phyloP scores from a whole-genome alignment of 768 basidiomycete genomes.

The Mycena metata region DNA sequence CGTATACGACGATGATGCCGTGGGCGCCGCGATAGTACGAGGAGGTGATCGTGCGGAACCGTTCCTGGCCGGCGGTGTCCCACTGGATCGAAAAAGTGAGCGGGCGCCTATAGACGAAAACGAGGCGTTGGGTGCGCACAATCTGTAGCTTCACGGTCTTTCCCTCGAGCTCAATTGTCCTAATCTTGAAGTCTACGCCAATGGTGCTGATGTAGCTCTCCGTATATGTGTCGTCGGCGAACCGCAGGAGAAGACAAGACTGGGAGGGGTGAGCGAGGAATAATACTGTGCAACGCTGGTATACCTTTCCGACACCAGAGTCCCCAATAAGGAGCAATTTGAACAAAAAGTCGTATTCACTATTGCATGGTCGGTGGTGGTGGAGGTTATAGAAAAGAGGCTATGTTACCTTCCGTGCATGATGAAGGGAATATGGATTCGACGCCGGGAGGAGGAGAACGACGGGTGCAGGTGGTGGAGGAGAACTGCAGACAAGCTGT shows the following conservation, averaged over 20 bases:
- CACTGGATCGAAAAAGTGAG: slow-evolving; percentile 68
- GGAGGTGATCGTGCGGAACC: slow-evolving; percentile 98
- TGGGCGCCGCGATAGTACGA: slow-evolving; percentile 99
- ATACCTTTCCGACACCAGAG: slow-evolving; percentile 71
- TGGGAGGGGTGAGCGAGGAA: slow-evolving; percentile 73
- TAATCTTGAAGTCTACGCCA: slow-evolving; percentile 99
- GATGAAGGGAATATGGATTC: too few relatives aligned
- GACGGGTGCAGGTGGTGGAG: too few relatives aligned
- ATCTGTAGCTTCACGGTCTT: slow-evolving; percentile 99
- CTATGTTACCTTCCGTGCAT: too few relatives aligned
- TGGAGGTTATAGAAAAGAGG: too few relatives aligned
- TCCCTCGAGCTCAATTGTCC: slow-evolving; percentile 97
- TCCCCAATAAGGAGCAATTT: slow-evolving; percentile 98
- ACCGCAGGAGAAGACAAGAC: slow-evolving; percentile 94
- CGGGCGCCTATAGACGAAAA: not conserved
- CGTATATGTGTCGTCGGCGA: slow-evolving; percentile 99
- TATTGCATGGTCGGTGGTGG: slow-evolving; percentile 84
- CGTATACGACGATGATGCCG: slow-evolving; percentile 99
- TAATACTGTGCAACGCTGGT: not conserved
- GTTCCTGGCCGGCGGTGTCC: slow-evolving; percentile 99
- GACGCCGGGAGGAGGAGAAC: too few relatives aligned
- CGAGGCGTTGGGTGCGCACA: slow-evolving; percentile 61
- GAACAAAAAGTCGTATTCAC: slow-evolving; percentile 98
- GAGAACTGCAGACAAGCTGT: too few relatives aligned
- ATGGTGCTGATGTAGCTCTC: slow-evolving; percentile 99